phyloP scores from a whole-genome alignment of 2,329 filamentous ascomycete species.

The Arthrocladium fulminans region DNA sequence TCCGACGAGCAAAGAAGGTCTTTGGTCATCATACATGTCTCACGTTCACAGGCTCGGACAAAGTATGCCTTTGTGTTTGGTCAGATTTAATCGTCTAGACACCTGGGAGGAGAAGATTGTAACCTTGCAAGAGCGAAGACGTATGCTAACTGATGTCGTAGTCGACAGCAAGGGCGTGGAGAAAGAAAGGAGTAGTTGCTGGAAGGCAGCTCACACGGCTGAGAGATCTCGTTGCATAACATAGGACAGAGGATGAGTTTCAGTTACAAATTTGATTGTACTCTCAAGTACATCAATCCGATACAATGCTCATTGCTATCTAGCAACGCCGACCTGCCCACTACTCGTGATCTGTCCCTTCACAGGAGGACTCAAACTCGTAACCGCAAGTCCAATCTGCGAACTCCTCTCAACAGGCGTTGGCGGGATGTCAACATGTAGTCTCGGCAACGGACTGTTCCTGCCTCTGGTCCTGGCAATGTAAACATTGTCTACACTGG shows the following conservation, averaged over 20 bases:
- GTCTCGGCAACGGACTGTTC: neutral
- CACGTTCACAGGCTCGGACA: no score
- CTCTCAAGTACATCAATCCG: no score
- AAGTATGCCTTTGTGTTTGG: neutral
- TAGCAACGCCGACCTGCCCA: neutral
- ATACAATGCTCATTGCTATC: neutral
- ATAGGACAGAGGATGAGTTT: no score
- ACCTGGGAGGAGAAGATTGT: neutral
- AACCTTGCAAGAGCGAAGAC: neutral
- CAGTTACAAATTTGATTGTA: no score
- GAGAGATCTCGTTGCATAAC: neutral
- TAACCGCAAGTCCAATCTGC: slow-evolving; percentile 3
- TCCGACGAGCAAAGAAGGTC: no score
- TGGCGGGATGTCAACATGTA: neutral
- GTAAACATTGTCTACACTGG: neutral
- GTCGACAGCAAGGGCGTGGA: neutral
- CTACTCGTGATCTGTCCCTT: neutral
- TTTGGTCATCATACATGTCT: no score
- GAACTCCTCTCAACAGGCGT: neutral
- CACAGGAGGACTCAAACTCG: neutral
- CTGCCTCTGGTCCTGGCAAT: neutral
- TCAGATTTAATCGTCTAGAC: neutral
- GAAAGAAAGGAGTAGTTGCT: neutral
- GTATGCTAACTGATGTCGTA: neutral
- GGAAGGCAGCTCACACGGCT: neutral